Evolutionary conservation across 2,329 filamentous ascomycete genomes (phyloP).

Genomic region (Pleochaeta shiraiana): DNA sequence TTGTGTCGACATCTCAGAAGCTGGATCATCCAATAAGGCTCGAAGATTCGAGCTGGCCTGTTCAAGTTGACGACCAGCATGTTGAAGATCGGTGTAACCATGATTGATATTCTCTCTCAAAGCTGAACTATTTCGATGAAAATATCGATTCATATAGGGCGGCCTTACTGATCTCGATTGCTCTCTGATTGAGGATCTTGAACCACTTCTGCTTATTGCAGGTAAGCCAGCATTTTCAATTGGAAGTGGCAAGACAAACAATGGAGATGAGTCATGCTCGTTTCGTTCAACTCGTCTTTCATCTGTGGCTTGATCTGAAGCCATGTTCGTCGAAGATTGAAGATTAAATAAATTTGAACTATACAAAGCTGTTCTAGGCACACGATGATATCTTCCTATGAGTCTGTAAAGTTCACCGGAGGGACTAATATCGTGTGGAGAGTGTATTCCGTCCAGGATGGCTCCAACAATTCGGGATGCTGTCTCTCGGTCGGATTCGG

Average conservation of each 20-base stretch:
- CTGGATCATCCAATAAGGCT: conserved; percentile 14
- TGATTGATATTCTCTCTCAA: conserved; percentile 8
- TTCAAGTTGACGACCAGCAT: conserved; percentile 14
- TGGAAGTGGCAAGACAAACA: conserved; percentile 9
- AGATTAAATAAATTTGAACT: background rate
- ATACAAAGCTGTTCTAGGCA: conserved; percentile 10
- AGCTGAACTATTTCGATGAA: conserved; percentile 14
- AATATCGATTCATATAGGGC: conserved; percentile 14
- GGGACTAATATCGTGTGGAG: conserved; percentile 21
- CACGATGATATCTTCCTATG: conserved; percentile 22
- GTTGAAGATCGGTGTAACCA: conserved; percentile 9
- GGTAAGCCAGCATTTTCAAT: background rate
- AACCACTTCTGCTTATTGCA: background rate
- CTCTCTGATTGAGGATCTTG: background rate
- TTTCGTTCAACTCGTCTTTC: conserved; percentile 8
- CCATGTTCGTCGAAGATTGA: conserved; percentile 12
- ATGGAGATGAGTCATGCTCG: conserved; percentile 9
- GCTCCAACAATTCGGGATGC: conserved; percentile 19
- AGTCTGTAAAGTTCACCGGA: conserved; percentile 24
- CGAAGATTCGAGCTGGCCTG: conserved; percentile 13
- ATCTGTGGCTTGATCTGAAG: conserved; percentile 9
- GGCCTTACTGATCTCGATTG: conserved; percentile 7
- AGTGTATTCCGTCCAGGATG: conserved; percentile 21
- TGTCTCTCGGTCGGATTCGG: conserved; percentile 12
- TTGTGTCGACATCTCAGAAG: conserved; percentile 11